Base-by-base conservation (phyloP, 2,329 filamentous ascomycete species). In the Paraphoma sp. region DNA sequence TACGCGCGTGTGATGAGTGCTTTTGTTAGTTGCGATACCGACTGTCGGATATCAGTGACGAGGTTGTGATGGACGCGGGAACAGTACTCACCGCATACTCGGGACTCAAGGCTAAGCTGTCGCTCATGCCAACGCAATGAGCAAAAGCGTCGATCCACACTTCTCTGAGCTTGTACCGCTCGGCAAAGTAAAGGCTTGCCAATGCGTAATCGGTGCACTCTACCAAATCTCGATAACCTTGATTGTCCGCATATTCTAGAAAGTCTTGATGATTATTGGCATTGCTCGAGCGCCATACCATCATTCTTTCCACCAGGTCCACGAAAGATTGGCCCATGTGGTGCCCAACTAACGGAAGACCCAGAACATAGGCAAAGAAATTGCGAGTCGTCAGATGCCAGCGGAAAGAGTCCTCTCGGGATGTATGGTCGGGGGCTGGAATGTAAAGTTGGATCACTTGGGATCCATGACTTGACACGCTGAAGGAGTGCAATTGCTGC, bases 71-170 rank as follows among this genome's bases (percentile, higher is more conserved):
- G 3, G 5, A 14, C 6, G 17, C 9, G 8, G 33, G 3, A 29
- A 41, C 12, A 6, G 55, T 23, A 76, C 84, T 64, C 78, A 89
- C 87, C 72, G 83, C 78, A 58, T 87, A 90, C 59, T 90, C 89
- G 1, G 82, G 72, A 62, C 83, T 85, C 6, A 76, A 68, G 41
- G 81, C 78, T 5, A 93, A 59, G 28, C 80, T 79, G 17, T 89
- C 85, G 57, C 84, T 85, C 90, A 94, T 93, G 43, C 91, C 91
- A 36, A 89, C 88, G 69, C 90, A 92, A 68, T 95, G 91, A 12
- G 85, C 83, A 74, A 93, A 92, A 0, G 91, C 87, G 67, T 91
- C 84, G 10, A 87, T 83, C 80, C 91, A 94, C 11, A 91, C 76
- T n/a, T 86, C 82, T 51, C 80, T 81, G 28, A 89, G 75, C 49